A percentile compares a stretch with the other conserved stretches of the same genome.
Conservation (phyloP, 2,329 filamentous ascomycete genomes). For the Colletotrichum theobromicola region DNA sequence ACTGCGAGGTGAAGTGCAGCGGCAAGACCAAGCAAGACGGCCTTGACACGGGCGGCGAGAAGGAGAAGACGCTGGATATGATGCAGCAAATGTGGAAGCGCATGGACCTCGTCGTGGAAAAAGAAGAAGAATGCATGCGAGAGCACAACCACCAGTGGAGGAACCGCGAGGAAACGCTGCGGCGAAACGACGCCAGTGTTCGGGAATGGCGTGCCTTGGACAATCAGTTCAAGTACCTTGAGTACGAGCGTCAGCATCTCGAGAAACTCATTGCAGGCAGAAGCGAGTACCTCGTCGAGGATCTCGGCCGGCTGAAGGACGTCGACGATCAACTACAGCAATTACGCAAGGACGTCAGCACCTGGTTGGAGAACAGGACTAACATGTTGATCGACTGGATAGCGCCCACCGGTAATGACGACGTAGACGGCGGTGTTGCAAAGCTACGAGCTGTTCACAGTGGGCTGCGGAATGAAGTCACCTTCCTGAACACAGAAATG, state of each 20-base stretch:
- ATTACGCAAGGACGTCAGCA: neutral
- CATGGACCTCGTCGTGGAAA: neutral
- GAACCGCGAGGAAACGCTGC: neutral
- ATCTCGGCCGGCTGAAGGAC: neutral
- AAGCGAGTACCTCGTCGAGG: neutral
- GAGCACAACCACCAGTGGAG: neutral
- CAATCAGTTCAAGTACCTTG: neutral
- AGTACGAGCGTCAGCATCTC: neutral
- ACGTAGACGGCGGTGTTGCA: neutral
- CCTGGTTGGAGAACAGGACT: neutral
- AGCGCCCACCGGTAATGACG: neutral
- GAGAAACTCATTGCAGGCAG: neutral
- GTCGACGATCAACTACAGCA: neutral
- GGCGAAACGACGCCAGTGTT: neutral
- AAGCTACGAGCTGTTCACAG: neutral
- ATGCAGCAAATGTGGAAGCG: neutral
- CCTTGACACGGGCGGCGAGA: neutral
- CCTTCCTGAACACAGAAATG: neutral
- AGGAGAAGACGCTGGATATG: neutral
- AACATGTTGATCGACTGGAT: neutral
- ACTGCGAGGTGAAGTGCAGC: neutral
- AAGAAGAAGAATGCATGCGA: neutral
- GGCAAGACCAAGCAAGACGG: neutral
- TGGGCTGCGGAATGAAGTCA: neutral
- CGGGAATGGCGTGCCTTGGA: neutral